Conservation (phyloP, 2,329 filamentous ascomycete genomes). For the Xylaria sp. region DNA sequence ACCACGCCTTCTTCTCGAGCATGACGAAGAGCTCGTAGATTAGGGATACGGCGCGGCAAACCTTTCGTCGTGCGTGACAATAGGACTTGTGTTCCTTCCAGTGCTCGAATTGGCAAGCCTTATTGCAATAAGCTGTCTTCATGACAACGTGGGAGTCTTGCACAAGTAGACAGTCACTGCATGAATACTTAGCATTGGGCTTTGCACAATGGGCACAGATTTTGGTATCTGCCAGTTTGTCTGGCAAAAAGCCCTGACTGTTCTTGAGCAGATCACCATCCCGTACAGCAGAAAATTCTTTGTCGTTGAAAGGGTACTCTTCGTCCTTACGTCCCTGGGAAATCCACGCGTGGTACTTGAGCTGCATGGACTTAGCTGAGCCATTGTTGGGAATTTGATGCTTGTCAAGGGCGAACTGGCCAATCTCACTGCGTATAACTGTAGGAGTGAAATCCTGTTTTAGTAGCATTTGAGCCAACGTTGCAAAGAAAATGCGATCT, state of each 20-base stretch:
- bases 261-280: background rate
- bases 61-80: constrained; percentile 16
- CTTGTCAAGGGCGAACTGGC: constrained; percentile 24
- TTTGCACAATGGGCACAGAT: constrained; percentile 27
- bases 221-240: constrained; percentile 12
- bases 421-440: constrained; percentile 17
- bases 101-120: constrained; percentile 28
- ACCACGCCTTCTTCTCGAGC: constrained; percentile 25
- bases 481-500: background rate
- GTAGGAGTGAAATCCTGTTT: background rate
- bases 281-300: background rate
- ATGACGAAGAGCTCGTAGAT: constrained; percentile 26
- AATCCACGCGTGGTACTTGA: constrained; percentile 28
- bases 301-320: constrained; percentile 20
- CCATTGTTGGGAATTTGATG: constrained; percentile 23
- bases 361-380: constrained; percentile 29
- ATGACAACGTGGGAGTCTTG: constrained; percentile 25
- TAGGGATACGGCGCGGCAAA: constrained; percentile 24
- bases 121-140: constrained; percentile 29
- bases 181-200: constrained; percentile 2
- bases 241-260: constrained; percentile 27
- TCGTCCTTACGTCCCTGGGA: constrained; percentile 32
- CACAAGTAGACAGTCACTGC: constrained; percentile 24
- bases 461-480: background rate
- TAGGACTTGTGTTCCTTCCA: constrained; percentile 29